Conservation (phyloP, 495 filamentous ascomycete species). For the Astrocystis sublimbata region DNA sequence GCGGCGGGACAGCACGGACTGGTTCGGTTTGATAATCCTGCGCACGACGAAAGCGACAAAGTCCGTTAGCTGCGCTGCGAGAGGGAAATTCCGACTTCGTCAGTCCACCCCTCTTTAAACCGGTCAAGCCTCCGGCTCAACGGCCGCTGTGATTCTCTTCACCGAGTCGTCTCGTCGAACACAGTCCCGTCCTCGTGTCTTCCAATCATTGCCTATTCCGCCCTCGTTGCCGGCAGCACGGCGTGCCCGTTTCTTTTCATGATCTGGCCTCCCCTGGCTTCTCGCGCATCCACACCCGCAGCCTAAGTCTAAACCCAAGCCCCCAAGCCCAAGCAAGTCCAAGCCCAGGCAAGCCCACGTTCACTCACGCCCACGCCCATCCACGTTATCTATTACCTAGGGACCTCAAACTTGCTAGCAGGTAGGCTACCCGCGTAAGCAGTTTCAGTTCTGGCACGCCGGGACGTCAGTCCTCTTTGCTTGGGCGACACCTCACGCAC, state of each 20-base stretch:
- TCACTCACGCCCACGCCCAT: conserved; percentile 29
- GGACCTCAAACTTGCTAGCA: conserved; percentile 5
- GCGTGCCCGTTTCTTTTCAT: conserved; percentile 28
- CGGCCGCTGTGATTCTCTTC: conserved; percentile 32
- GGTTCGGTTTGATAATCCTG: conserved; percentile 19
- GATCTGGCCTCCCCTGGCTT: conserved; percentile 28
- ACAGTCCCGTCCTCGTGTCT: conserved; percentile 27
- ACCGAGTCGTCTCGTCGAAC: conserved; percentile 35
- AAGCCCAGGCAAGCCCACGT: too few species aligned
- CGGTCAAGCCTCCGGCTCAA: conserved; percentile 36
- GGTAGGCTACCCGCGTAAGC: conserved; percentile 12
- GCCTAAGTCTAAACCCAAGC: conserved; percentile 20
- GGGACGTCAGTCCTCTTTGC: conserved; percentile 21
- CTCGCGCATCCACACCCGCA: conserved; percentile 30
- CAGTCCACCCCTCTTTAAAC: conserved; percentile 40
- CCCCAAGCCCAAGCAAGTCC: too few species aligned
- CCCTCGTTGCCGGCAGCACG: conserved; percentile 32
- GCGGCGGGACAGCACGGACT: conserved; percentile 19
- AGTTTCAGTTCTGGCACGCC: conserved; percentile 10
- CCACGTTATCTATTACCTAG: neutral
- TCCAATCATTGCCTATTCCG: conserved; percentile 37
- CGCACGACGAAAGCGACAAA: conserved; percentile 11
- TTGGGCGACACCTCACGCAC: conserved; percentile 15
- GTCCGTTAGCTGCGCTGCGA: conserved; percentile 4
- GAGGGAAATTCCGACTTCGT: conserved; percentile 21